These are phyloP conservation scores for Hortiboletus flavorubellus DNA, from an alignment of 768 basidiomycete species.

Conservation along the genomic window DNA sequence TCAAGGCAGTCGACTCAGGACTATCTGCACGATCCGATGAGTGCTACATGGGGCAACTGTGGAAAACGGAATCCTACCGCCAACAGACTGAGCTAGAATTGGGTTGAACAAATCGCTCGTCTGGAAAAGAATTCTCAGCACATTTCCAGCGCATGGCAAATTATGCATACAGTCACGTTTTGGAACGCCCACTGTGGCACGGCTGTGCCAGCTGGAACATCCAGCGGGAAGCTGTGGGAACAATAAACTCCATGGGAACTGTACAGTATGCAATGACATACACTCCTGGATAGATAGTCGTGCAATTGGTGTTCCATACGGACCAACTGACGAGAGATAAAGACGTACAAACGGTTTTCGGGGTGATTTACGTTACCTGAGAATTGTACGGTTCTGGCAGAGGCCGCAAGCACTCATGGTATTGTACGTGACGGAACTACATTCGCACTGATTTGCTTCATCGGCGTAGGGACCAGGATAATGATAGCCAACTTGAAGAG, in stretches of 20 bases:
- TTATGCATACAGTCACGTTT: conserved; percentile 43
- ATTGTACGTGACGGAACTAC: conserved; percentile 55
- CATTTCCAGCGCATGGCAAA: background rate
- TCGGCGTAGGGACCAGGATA: conserved; percentile 33
- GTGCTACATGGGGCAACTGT: background rate
- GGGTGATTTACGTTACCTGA: conserved; percentile 27
- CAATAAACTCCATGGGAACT: background rate
- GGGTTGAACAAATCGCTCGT: conserved; percentile 37
- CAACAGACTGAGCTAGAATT: conserved; percentile 33
- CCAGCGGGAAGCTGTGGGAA: conserved; percentile 40
- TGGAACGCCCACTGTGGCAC: conserved; percentile 65
- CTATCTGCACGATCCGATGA: conserved; percentile 27
- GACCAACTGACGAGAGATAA: conserved; percentile 41
- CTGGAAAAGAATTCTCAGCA: conserved; percentile 21
- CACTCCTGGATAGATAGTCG: conserved; percentile 32
- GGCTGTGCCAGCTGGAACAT: conserved; percentile 45
- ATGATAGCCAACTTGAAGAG: conserved; percentile 33
- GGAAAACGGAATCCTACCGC: conserved; percentile 16
- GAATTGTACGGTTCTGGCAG: conserved; percentile 46
- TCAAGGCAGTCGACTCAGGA: conserved; percentile 43
- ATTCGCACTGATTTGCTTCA: conserved; percentile 40
- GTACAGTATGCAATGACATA: conserved; percentile 5
- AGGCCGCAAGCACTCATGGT: conserved; percentile 54
- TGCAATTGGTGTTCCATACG: conserved; percentile 48
- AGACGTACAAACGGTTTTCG: background rate